phyloP scores from a whole-genome alignment of 208 protist genomes.

The Acanthamoeba lenticulata region DNA sequence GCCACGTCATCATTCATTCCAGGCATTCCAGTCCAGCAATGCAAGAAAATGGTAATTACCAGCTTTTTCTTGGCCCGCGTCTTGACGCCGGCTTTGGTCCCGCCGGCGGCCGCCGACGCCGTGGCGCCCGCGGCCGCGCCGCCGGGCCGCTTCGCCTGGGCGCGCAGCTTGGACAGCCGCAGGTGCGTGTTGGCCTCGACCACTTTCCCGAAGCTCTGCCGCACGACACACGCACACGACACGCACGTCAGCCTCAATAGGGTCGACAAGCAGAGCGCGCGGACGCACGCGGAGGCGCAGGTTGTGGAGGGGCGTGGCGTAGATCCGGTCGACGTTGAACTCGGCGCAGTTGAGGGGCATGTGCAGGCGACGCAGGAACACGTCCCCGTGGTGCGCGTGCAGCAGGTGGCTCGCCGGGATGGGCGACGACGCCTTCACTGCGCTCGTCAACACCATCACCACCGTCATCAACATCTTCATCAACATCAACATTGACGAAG shows the following conservation, averaged over 20 bases:
- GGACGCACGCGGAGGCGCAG: not conserved
- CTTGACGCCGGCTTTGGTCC: not conserved
- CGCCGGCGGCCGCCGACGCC: too few relatives aligned
- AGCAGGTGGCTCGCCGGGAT: slow-evolving; percentile 35
- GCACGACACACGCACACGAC: too few relatives aligned
- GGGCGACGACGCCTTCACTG: slow-evolving; percentile 38
- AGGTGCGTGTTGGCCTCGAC: slow-evolving; percentile 12
- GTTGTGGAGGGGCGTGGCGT: not conserved
- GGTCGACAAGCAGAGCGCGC: not conserved
- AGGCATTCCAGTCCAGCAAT: too few relatives aligned
- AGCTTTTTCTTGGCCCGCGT: slow-evolving; percentile 38
- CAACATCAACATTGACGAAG: too few relatives aligned
- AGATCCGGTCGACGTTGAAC: slow-evolving; percentile 10
- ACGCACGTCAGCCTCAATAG: not conserved
- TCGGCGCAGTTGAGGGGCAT: not conserved
- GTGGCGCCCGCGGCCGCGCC: not conserved
- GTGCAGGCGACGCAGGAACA: slow-evolving; percentile 36
- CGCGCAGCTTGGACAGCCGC: slow-evolving; percentile 27
- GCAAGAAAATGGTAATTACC: not conserved
- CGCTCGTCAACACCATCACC: not conserved
- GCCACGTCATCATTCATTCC: not conserved
- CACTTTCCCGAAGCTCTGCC: not conserved
- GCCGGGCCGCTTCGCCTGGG: not conserved
- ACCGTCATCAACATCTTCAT: too few relatives aligned
- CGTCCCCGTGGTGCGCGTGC: not conserved